Evolutionary conservation across 129 eudicot genomes (phyloP).

Genomic region (Flaveria linearis): DNA sequence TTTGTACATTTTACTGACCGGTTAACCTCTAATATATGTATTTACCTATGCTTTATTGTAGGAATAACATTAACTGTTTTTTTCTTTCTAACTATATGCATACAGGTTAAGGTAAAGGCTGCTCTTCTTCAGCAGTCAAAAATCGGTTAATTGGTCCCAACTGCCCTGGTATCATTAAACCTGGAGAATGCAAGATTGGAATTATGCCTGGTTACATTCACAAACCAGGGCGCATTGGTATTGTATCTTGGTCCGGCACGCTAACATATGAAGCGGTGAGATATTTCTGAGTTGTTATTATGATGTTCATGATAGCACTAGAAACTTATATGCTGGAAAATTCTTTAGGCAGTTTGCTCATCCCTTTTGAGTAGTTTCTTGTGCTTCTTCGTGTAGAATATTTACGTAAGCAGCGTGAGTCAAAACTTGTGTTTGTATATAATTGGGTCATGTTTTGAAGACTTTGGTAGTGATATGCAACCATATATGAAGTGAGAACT

Average conservation of each 20-base stretch:
- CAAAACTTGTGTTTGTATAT: too few relatives aligned
- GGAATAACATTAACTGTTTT: not conserved
- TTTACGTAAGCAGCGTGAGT: not conserved
- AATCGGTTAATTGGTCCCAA: constrained; percentile 94
- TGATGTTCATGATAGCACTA: constrained; percentile 18
- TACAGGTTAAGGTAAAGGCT: constrained; percentile 94
- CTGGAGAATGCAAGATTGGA: constrained; percentile 99
- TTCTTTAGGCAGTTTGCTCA: not conserved
- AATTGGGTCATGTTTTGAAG: too few relatives aligned
- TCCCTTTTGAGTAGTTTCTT: not conserved
- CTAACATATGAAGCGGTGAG: constrained; percentile 98
- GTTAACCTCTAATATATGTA: not conserved
- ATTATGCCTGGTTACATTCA: constrained; percentile 99
- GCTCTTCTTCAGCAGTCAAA: constrained; percentile 86
- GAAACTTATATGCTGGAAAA: not conserved
- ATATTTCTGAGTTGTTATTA: not conserved
- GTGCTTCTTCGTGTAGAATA: not conserved
- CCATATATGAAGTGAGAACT: not conserved
- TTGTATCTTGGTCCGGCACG: constrained; percentile 97
- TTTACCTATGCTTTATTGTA: not conserved
- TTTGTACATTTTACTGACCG: not conserved
- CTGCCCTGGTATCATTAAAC: constrained; percentile 98
- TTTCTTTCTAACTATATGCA: not conserved
- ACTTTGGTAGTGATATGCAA: constrained; percentile 3
- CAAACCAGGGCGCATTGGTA: constrained; percentile 98